Percentiles rank a stretch among this genome's conserved stretches.
phyloP scores from a whole-genome alignment of 2,329 filamentous ascomycete species.

The Arthrobotrys sinensis region DNA sequence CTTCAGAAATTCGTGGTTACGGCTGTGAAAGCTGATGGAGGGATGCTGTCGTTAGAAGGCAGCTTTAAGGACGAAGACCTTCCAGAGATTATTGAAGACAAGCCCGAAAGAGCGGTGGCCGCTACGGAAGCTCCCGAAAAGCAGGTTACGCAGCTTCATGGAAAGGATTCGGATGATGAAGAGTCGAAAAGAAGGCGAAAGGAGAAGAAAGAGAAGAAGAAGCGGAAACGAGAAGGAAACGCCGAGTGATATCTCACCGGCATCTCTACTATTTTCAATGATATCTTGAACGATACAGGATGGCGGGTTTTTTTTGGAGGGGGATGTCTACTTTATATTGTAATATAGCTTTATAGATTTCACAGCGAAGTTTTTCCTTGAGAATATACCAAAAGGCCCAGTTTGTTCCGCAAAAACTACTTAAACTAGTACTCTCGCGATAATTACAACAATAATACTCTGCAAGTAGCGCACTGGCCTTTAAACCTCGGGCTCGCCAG shows the following conservation, averaged over 20 bases:
- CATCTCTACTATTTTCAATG: background rate
- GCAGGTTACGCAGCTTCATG: slow-evolving; percentile 45
- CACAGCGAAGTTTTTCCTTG: slow-evolving; percentile 10
- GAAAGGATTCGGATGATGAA: slow-evolving; percentile 45
- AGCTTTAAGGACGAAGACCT: slow-evolving; percentile 79
- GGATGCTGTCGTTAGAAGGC: slow-evolving; percentile 87
- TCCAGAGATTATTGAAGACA: slow-evolving; percentile 51
- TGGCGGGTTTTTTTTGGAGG: background rate
- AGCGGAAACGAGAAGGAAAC: slow-evolving; percentile 61
- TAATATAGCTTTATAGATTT: slow-evolving; percentile 21
- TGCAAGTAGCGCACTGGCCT: too few relatives aligned
- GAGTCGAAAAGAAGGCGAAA: slow-evolving; percentile 40
- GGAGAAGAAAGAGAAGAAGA: slow-evolving; percentile 63
- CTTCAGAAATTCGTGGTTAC: slow-evolving; percentile 87
- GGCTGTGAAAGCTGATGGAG: slow-evolving; percentile 80
- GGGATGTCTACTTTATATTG: slow-evolving; percentile 1
- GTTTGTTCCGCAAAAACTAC: slow-evolving; percentile 5
- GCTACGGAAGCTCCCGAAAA: background rate
- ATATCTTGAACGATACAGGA: background rate
- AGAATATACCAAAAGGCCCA: slow-evolving; percentile 11
- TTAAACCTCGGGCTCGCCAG: slow-evolving; percentile 40
- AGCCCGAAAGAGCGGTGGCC: background rate
- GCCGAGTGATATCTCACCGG: slow-evolving; percentile 13
- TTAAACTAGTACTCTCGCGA: background rate
- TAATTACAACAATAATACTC: background rate